Base-by-base conservation (phyloP, 768 basidiomycete species). In the Hemileccinum impolitum region DNA sequence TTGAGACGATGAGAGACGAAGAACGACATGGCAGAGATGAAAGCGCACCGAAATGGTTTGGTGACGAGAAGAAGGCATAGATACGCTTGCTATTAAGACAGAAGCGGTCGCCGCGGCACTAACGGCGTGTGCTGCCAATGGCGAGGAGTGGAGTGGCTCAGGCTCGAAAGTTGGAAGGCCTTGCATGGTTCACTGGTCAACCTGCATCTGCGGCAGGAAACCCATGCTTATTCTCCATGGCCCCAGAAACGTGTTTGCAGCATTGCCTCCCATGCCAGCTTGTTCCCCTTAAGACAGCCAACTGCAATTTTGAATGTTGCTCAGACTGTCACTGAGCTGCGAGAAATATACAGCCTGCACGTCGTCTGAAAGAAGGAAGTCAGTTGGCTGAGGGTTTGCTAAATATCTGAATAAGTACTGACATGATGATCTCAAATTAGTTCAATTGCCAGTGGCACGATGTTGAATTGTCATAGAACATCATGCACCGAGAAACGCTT, bases 21-120 rank as follows among this genome's bases (percentile, higher is more conserved):
- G 41, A 43, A 41, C n/a, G 35, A 47, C 51, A 61, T 60, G 51
- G 39, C 19, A 47, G 30, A 53, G 42, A 46, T 39, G 21, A 43
- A 36, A 21, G 56, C 68, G 48, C 58, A 67, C 66, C 63, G 66
- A 68, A 56, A 69, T 40, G 40, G 54, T 55, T 51, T 62, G 54
- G 45, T 52, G 55, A 52, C 59, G 63, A 47, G 55, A 59, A 17
- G 56, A 21, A 35, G 63, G 66, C 47, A 61, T 53, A 31, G 63
- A 67, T 47, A 61, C 47, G 19, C 61, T 61, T 40, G 63, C 62
- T 50, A 65, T 51, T 45, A 67, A 53, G 45, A 64, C 64, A 31
- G 62, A 67, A 45, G 63, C 65, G 9, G 65, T 65, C 34, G 64
- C 64, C 45, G 53, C 65, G 44, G 60, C 64, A 57, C 60, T 67